A percentile compares a stretch with the other conserved stretches of the same genome.
Evolutionary conservation across 148 eudicot species (phyloP).

Genomic region (Rhododendron simsii): DNA sequence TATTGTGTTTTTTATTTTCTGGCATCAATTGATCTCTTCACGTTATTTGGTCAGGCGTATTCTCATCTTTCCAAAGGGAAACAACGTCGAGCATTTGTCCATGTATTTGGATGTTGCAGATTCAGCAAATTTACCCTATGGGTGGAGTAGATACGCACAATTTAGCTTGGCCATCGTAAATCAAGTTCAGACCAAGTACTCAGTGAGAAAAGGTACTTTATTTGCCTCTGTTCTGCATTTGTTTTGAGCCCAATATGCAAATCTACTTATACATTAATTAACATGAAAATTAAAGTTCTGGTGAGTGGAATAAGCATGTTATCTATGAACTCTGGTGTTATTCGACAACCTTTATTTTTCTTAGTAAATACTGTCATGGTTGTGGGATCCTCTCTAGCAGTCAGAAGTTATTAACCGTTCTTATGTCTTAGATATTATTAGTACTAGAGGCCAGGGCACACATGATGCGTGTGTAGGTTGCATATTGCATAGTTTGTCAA

Average conservation of each 20-base stretch:
- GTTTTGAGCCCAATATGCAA: background rate
- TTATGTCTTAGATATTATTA: background rate
- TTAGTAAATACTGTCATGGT: background rate
- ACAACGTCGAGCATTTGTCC: constrained; percentile 87
- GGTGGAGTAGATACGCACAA: constrained; percentile 96
- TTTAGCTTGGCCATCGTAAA: constrained; percentile 79
- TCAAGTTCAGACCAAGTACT: constrained; percentile 66
- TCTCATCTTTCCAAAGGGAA: constrained; percentile 88
- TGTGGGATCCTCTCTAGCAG: background rate
- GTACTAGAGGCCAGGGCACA: background rate
- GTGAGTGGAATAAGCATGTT: background rate
- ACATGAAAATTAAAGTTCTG: background rate
- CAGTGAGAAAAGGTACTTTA: constrained; percentile 70
- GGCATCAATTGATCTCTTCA: constrained; percentile 11
- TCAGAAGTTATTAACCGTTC: background rate
- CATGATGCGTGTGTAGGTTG: background rate
- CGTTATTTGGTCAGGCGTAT: constrained; percentile 61
- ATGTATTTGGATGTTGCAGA: constrained; percentile 95
- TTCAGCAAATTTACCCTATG: constrained; percentile 77
- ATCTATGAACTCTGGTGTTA: background rate
- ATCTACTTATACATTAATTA: background rate
- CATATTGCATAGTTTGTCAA: background rate
- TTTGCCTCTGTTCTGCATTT: background rate
- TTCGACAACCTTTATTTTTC: no score
- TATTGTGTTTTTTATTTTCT: background rate